Evolutionary conservation across 139 green algal genomes (phyloP).

Genomic region (Marvania coccoides): DNA sequence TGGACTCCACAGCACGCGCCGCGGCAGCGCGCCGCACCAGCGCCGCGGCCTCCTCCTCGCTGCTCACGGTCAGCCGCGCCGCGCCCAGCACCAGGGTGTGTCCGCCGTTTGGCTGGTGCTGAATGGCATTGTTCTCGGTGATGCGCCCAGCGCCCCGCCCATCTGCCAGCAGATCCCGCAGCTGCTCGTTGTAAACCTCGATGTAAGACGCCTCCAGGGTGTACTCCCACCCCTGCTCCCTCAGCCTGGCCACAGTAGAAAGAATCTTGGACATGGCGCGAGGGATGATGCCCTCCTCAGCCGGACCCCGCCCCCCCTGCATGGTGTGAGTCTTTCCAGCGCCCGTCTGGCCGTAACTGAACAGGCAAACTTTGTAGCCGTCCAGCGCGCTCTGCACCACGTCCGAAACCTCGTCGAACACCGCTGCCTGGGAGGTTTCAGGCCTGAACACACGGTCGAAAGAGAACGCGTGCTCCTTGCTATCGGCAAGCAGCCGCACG

Average conservation of each 20-base stretch:
- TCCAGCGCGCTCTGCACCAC: conserved; percentile 93
- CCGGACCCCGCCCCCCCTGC: conserved; percentile 48
- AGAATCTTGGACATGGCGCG: conserved; percentile 79
- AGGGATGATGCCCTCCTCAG: conserved; percentile 79
- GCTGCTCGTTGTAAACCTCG: conserved; percentile 88
- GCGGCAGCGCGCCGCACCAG: conserved; percentile 57
- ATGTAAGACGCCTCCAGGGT: conserved; percentile 81
- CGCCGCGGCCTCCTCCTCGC: conserved; percentile 40
- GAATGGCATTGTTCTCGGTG: conserved; percentile 69
- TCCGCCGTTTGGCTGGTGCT: conserved; percentile 59
- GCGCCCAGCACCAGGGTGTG: conserved; percentile 63
- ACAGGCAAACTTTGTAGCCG: conserved; percentile 97
- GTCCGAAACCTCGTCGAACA: conserved; percentile 85
- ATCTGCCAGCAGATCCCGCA: conserved; percentile 80
- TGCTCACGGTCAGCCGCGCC: conserved; percentile 40
- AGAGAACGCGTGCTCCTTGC: conserved; percentile 60
- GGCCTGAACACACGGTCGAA: conserved; percentile 79
- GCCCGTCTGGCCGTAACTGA: conserved; percentile 96
- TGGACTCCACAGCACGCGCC: conserved; percentile 66
- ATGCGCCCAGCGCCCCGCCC: conserved; percentile 32
- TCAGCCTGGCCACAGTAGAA: conserved; percentile 34
- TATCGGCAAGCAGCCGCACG: conserved; percentile 42
- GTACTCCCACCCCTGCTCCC: conserved; percentile 75
- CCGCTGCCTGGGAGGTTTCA: conserved; percentile 44
- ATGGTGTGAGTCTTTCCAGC: conserved; percentile 98